Evolutionary conservation across 768 basidiomycete species (phyloP), one percentile per base, ranked within the genome.

Genomic region (Termitomyces titanicus): DNA sequence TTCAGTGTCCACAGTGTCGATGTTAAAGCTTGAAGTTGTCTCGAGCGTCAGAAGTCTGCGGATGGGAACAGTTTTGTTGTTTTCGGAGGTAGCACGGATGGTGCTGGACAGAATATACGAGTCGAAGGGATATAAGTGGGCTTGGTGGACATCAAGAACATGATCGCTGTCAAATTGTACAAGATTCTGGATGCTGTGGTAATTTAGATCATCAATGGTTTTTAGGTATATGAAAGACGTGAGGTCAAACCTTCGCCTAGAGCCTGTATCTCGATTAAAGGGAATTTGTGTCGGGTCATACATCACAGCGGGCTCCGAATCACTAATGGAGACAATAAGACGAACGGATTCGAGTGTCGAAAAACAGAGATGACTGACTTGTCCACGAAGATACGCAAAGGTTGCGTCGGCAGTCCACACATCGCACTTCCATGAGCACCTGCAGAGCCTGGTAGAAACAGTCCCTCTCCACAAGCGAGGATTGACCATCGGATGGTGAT

Each of bases 111-210:
- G 71, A 29, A 69, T 54, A 61, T 84, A 84, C 0, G 72, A 76
- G 63, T 84, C 83, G 64, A 83, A 84, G 0, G 83, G 83, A 60
- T 83, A 84, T 10, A 81, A 62, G 10, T 72, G 76, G 12, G 79
- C 78, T 64, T 78, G 66, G 55, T 81, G 79, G 11, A 81, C 80
- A 55, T 84, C 80, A 24, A 83, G 72, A 34, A 77, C 75, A 62
- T 83, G 78, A 57, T 80, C 78, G 51, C 77, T 81, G 60, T 82
- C 79, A 58, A 84, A 84, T 60, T 80, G 81, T 31, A 78, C 76
- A 12, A 82, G 70, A 56, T 76, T 80, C 61, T 82, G 79, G 24
- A 83, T 76, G 37, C 82, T 84, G 51, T 17, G 11, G 48, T 10
- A 17, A 48, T 11, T 15, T 10, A 24, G 11, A 35, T 48, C 22